Base-by-base conservation (phyloP, 106 monocot genomes). In the Dactylorhiza incarnata region DNA sequence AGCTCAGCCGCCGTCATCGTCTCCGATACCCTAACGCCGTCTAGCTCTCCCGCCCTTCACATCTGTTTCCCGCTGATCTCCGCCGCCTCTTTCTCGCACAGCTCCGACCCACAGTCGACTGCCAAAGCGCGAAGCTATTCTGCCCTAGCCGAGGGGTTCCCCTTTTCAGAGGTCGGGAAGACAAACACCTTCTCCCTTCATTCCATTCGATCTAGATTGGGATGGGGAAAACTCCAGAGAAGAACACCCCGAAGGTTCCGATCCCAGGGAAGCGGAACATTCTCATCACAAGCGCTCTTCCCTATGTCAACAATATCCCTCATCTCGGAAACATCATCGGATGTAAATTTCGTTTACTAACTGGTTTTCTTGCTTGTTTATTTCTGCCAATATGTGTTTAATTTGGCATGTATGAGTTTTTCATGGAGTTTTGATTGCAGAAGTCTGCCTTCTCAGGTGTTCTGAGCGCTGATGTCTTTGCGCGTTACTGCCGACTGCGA, bases 271-370 rank as follows among this genome's bases (percentile, higher is more conserved):
- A 78, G 25, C 76, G 94, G 22, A 94, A 94, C 82, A 79, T 94
- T 77, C 94, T 94, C 71, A 89, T 94, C 79, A 91, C 94, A 20
- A 94, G 94, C 78, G 94, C 94, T 2, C 84, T 94, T 47, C 94
- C 94, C 62, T 94, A 94, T 73, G 94, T 91, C 80, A 94, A 94
- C 91, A 91, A 94, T 83, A 87, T 94, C 54, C 94, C 94, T 47
- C 94, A 91, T 58, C 89, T 94, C 43, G 94, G 94, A 46, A 94
- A 94, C 83, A 94, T 94, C 79, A 94, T 94, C 73, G 94, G 94
- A 74, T 94, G 94, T 94, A 78, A 81, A 74, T 20, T 45, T 22
- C 6, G 25, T 49, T 53, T 53, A 22, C 26, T 75, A 48, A 50
- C 11, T 50, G n/a, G n/a, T n/a, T n/a, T n/a, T n/a, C n/a, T n/a